These are phyloP conservation scores for Polytrichum commune DNA, from an alignment of 225 moss, liverwort and hornwort species.

Conservation along the genomic window DNA sequence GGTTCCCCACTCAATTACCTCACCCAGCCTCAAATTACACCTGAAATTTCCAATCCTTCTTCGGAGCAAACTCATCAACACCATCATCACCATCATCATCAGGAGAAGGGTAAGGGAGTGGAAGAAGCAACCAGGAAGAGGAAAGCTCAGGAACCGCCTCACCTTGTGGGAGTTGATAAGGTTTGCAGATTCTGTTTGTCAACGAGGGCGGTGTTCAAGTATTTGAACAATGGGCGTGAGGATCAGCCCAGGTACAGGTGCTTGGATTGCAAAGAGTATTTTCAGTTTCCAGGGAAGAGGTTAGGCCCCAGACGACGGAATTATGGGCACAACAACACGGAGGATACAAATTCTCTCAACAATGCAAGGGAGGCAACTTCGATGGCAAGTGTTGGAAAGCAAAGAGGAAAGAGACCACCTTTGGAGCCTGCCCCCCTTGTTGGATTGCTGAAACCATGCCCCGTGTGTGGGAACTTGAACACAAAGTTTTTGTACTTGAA, in stretches of 20 bases:
- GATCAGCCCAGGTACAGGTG: slow-evolving; percentile 61
- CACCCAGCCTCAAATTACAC: no score
- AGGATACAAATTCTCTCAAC: slow-evolving; percentile 35
- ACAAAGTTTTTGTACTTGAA: slow-evolving; percentile 53
- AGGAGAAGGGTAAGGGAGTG: slow-evolving; percentile 13
- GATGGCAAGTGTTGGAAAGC: slow-evolving; percentile 36
- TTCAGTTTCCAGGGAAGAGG: slow-evolving; percentile 1
- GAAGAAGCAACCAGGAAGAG: slow-evolving; percentile 54
- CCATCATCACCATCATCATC: neutral
- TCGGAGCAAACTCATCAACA: neutral
- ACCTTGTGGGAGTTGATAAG: slow-evolving; percentile 38
- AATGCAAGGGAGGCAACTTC: slow-evolving; percentile 48
- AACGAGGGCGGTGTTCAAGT: slow-evolving; percentile 44
- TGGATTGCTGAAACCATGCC: slow-evolving; percentile 38
- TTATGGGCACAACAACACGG: slow-evolving; percentile 16
- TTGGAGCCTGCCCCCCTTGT: slow-evolving; percentile 34
- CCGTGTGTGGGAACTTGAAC: slow-evolving; percentile 31
- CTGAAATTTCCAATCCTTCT: no score
- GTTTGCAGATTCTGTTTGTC: slow-evolving; percentile 40
- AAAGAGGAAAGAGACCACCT: slow-evolving; percentile 32
- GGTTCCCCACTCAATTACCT: no score
- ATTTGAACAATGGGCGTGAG: slow-evolving; percentile 48
- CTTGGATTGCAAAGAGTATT: slow-evolving; percentile 11
- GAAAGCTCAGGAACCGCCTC: slow-evolving; percentile 52
- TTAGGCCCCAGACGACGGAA: neutral